Conservation (phyloP, 83 land plant species). For the Thuja plicata region DNA sequence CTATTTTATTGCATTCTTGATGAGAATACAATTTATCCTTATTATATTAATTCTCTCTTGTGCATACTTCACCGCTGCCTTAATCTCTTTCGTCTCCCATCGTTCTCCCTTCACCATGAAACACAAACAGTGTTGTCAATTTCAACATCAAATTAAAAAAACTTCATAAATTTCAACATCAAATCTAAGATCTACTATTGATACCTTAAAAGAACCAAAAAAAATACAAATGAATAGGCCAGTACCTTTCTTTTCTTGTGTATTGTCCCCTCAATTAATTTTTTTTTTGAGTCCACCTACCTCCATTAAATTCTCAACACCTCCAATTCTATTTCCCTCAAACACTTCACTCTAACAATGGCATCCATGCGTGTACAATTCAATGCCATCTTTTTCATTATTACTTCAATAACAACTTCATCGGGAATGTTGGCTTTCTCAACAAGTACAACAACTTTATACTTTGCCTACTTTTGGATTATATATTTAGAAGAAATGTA, state of each 20-base stretch:
- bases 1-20: too few relatives aligned
- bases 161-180: not conserved
- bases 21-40: too few relatives aligned
- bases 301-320: not conserved
- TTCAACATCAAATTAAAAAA: not conserved
- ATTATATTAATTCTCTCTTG: too few relatives aligned
- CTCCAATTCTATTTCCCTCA: not conserved
- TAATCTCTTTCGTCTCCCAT: too few relatives aligned
- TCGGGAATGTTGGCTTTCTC: not conserved
- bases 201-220: too few relatives aligned
- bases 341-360: not conserved
- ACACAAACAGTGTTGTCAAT: not conserved
- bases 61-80: too few relatives aligned
- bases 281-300: not conserved
- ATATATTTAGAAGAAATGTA: too few relatives aligned
- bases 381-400: not conserved
- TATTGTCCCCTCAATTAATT: not conserved
- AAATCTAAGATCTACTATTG: not conserved
- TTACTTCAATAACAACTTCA: not conserved
- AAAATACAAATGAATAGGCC: too few relatives aligned
- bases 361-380: not conserved
- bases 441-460: not conserved
- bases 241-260: not conserved
- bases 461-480: too few relatives aligned
- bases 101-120: too few relatives aligned